A percentile compares a stretch with the other conserved stretches of the same genome.
phyloP scores from a whole-genome alignment of 1,284 basidiomycete species.

The Gomphus sp. region DNA sequence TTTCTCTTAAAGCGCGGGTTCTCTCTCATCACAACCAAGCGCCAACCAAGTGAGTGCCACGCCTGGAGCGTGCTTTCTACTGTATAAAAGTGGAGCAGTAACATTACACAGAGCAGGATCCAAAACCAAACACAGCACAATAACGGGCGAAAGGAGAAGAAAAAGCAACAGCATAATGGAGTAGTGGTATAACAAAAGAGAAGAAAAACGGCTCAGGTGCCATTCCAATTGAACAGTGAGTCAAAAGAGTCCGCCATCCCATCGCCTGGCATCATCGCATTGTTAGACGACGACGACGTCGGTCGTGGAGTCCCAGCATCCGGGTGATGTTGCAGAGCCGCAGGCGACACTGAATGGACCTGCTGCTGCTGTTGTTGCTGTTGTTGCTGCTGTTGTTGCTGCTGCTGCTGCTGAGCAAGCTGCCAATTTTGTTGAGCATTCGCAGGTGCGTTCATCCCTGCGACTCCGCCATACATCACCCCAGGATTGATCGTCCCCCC shows the following conservation, averaged over 20 bases:
- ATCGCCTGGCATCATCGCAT: constrained; percentile 23
- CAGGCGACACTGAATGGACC: constrained; percentile 20
- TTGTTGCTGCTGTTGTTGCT: too few relatives aligned
- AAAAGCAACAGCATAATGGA: background rate
- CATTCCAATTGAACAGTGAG: constrained; percentile 9
- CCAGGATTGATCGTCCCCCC: constrained; percentile 18
- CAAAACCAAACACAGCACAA: constrained; percentile 3
- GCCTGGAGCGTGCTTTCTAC: constrained; percentile 1
- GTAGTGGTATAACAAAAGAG: background rate
- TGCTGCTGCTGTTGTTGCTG: too few relatives aligned
- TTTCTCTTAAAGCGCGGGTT: too few relatives aligned
- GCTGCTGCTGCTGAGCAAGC: constrained; percentile 4
- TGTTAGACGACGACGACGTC: constrained; percentile 21
- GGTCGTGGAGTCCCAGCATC: constrained; percentile 18
- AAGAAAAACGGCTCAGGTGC: background rate
- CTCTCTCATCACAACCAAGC: too few relatives aligned
- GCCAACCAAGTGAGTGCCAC: too few relatives aligned
- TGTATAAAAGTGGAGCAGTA: constrained; percentile 1
- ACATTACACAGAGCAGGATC: constrained; percentile 4
- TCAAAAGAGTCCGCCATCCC: constrained; percentile 12
- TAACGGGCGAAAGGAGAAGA: background rate
- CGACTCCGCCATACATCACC: constrained; percentile 14
- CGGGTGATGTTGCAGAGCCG: constrained; percentile 18
- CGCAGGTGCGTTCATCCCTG: constrained; percentile 9
- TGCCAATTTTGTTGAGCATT: constrained; percentile 14